These are phyloP conservation scores for Xanthoconium stramineum DNA, from an alignment of 768 basidiomycete species.

Conservation along the genomic window DNA sequence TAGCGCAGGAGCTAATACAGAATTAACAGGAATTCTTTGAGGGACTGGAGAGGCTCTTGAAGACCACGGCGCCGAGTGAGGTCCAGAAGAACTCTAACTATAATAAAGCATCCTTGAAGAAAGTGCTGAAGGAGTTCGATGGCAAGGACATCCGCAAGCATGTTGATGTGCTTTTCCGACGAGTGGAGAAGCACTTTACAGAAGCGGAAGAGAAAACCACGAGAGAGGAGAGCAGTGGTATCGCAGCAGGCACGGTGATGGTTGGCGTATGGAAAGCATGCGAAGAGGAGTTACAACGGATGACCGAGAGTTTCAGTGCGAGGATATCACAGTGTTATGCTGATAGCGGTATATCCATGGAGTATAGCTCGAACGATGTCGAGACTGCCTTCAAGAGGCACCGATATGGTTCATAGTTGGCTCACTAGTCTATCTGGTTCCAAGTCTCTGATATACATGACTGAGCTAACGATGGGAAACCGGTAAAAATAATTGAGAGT, in stretches of 20 bases:
- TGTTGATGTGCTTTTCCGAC: constrained; percentile 80
- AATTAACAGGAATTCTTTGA: constrained; percentile 85
- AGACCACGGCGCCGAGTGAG: constrained; percentile 74
- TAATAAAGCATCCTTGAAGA: constrained; percentile 75
- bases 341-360: constrained; percentile 67
- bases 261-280: constrained; percentile 89
- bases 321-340: constrained; percentile 78
- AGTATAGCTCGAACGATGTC: constrained; percentile 72
- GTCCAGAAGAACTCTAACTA: constrained; percentile 73
- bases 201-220: constrained; percentile 70
- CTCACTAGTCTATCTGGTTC: constrained; percentile 5
- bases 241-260: constrained; percentile 62
- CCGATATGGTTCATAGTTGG: constrained; percentile 29
- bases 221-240: constrained; percentile 50
- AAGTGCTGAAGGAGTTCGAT: constrained; percentile 79
- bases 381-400: constrained; percentile 77
- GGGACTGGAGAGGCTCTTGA: constrained; percentile 82
- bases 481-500: background rate
- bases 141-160: constrained; percentile 88
- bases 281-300: constrained; percentile 74
- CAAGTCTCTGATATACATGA: constrained; percentile 7
- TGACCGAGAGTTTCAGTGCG: constrained; percentile 66
- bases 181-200: constrained; percentile 95
- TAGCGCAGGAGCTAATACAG: constrained; percentile 3
- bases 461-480: background rate